phyloP scores from a whole-genome alignment of 352 stramenopile species.

The Phytophthora parvispora region DNA sequence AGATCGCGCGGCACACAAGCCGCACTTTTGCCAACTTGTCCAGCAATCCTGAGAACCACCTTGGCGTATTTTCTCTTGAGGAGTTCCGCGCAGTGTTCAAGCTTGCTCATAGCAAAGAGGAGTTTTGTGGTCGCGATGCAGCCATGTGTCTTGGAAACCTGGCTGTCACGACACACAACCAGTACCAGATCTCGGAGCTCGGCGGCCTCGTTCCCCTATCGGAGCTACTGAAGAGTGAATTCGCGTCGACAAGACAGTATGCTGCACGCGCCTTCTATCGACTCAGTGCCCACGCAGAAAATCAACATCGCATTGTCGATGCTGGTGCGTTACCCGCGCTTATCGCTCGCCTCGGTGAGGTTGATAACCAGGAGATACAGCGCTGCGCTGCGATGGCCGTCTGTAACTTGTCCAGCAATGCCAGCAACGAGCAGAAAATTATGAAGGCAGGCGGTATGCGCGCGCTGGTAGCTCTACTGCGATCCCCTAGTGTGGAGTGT shows the following conservation, averaged over 20 bases:
- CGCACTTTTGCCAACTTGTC: constrained; percentile 93
- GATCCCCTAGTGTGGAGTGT: constrained; percentile 59
- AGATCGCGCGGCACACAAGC: constrained; percentile 92
- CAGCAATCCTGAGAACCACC: constrained; percentile 94
- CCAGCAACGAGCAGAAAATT: constrained; percentile 78
- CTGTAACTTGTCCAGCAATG: constrained; percentile 88
- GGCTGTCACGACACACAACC: constrained; percentile 92
- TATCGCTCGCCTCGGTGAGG: constrained; percentile 62
- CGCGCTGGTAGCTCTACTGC: constrained; percentile 72
- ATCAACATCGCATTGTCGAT: constrained; percentile 91
- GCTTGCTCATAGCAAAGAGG: constrained; percentile 72
- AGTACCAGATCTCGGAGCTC: constrained; percentile 89
- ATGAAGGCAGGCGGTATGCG: constrained; percentile 81
- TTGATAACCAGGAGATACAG: constrained; percentile 67
- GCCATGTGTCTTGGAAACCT: constrained; percentile 96
- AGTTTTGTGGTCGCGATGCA: constrained; percentile 92
- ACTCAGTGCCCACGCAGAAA: constrained; percentile 86
- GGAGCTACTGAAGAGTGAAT: constrained; percentile 76
- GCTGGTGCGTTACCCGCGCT: constrained; percentile 83
- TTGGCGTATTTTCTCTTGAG: constrained; percentile 85
- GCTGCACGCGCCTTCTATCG: constrained; percentile 92
- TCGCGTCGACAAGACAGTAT: constrained; percentile 81
- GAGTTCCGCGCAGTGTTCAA: constrained; percentile 87
- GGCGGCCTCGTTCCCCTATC: constrained; percentile 89
- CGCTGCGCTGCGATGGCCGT: constrained; percentile 86